Percentiles rank a stretch among this genome's conserved stretches.
Evolutionary conservation across 129 eudicot genomes (phyloP).

Genomic region (Heracleum sosnowskyi): DNA sequence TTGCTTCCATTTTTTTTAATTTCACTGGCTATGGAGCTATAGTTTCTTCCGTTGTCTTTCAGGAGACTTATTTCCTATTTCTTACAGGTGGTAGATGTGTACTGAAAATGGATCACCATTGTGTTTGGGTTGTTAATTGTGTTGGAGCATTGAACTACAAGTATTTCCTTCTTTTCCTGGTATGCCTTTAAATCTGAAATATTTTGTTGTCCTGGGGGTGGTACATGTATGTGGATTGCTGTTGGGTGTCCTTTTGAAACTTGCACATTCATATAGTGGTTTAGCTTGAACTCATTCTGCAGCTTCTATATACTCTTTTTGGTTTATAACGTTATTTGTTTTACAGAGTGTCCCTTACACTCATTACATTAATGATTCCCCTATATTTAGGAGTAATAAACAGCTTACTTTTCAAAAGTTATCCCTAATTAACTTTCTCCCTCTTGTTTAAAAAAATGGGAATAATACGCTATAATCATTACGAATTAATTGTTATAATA

Average conservation of each 20-base stretch:
- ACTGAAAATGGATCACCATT: slow-evolving; percentile 98
- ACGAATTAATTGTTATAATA: neutral
- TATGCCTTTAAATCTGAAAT: slow-evolving; percentile 16
- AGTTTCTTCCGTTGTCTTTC: neutral
- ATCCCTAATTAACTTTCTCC: neutral
- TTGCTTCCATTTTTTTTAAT: neutral
- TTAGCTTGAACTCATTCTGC: neutral
- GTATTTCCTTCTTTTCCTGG: slow-evolving; percentile 98
- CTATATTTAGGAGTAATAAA: neutral
- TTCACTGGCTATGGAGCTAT: neutral
- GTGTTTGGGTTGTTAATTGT: slow-evolving; percentile 99
- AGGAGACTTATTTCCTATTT: slow-evolving; percentile 1
- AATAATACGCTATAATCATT: neutral
- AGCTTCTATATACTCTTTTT: neutral
- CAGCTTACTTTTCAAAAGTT: neutral
- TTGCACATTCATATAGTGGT: neutral
- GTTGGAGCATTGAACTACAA: slow-evolving; percentile 99
- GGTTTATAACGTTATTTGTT: neutral
- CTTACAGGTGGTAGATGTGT: slow-evolving; percentile 95
- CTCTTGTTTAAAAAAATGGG: neutral
- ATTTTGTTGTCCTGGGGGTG: neutral
- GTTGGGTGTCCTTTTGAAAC: neutral
- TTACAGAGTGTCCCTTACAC: neutral
- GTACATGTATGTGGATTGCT: neutral
- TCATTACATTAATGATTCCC: neutral